A percentile compares a stretch with the other conserved stretches of the same genome.
Evolutionary conservation across 108 stramenopile species (phyloP).

Genomic region (Nitzschia inconspicua): DNA sequence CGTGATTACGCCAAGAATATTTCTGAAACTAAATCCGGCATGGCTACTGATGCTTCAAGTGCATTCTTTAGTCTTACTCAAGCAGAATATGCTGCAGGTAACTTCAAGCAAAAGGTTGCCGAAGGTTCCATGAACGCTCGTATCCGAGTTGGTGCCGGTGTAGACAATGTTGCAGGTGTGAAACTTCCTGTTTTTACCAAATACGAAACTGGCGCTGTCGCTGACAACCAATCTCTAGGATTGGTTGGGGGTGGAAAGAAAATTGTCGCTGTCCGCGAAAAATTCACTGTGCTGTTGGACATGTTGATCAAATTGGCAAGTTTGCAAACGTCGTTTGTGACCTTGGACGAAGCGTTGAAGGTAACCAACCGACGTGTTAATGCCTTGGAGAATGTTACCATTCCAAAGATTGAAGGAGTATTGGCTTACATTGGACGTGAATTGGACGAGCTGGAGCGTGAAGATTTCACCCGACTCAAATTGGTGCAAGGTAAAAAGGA

Average conservation of each 20-base stretch:
- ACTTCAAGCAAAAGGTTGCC: conserved; percentile 94
- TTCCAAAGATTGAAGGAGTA: conserved; percentile 93
- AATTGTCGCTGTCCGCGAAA: conserved; percentile 87
- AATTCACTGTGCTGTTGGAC: conserved; percentile 83
- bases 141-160: conserved; percentile 82
- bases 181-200: conserved; percentile 97
- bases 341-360: conserved; percentile 97
- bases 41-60: conserved; percentile 77
- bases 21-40: conserved; percentile 88
- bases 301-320: conserved; percentile 93
- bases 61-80: conserved; percentile 96
- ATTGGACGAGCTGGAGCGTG: conserved; percentile 98
- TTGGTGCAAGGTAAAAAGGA: conserved; percentile 90
- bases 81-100: conserved; percentile 98
- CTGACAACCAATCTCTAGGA: conserved; percentile 87
- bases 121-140: conserved; percentile 86
- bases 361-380: conserved; percentile 98
- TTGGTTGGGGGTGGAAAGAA: conserved; percentile 96
- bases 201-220: conserved; percentile 89
- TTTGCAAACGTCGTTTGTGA: conserved; percentile 96
- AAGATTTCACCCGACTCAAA: conserved; percentile 98
- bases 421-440: conserved; percentile 93
- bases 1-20: conserved; percentile 95
- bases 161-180: conserved; percentile 98
- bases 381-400: conserved; percentile 98